Conservation (phyloP, 768 basidiomycete genomes). For the Amylocystis lapponica region DNA sequence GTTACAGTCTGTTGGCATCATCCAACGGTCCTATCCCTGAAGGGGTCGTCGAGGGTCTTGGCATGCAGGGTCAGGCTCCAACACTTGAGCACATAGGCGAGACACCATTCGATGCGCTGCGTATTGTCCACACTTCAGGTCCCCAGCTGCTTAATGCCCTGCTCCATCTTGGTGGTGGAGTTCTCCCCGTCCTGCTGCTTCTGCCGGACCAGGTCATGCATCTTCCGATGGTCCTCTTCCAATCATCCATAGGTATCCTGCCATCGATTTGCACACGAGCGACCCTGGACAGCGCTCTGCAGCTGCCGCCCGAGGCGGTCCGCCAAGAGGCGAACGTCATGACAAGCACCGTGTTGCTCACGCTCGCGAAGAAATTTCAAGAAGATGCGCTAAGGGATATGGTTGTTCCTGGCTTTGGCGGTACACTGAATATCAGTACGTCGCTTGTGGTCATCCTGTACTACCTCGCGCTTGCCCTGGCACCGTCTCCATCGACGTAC, state of each 20-base stretch:
- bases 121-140: conserved; percentile 29
- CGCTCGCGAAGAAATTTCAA: conserved; percentile 42
- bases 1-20: conserved; percentile 24
- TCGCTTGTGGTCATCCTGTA: conserved; percentile 40
- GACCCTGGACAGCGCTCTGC: conserved; percentile 1
- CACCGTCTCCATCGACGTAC: conserved; percentile 39
- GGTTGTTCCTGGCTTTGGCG: conserved; percentile 20
- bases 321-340: conserved; percentile 26
- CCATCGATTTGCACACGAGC: conserved; percentile 26
- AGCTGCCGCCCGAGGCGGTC: conserved; percentile 16
- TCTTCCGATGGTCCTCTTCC: conserved; percentile 33
- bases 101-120: conserved; percentile 32
- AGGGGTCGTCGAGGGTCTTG: conserved; percentile 17
- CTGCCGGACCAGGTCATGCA: conserved; percentile 34
- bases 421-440: conserved; percentile 27
- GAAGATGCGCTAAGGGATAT: conserved; percentile 22
- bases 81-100: conserved; percentile 21
- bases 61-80: conserved; percentile 19
- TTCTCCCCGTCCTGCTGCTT: conserved; percentile 37
- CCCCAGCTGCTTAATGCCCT: conserved; percentile 28
- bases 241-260: conserved; percentile 26
- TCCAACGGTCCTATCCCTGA: conserved; percentile 17
- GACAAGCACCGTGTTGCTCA: conserved; percentile 37
- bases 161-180: conserved; percentile 29
- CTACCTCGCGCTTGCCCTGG: conserved; percentile 40